These are phyloP conservation scores for Coemansia sp. DNA, from an alignment of 192 early-diverging fungal genomes.

Conservation along the genomic window DNA sequence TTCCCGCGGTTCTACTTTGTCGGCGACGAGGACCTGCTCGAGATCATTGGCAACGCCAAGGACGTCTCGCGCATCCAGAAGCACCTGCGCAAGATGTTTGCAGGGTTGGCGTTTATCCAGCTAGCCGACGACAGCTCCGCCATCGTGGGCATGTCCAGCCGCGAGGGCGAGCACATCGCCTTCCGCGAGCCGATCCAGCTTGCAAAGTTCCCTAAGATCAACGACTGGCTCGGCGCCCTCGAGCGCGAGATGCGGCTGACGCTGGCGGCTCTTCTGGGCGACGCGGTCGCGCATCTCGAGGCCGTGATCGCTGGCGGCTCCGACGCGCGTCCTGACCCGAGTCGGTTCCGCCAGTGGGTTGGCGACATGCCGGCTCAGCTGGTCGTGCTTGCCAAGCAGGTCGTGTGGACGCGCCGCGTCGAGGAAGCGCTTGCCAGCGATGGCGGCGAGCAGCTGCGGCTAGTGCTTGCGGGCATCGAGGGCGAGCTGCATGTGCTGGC, in stretches of 20 bases:
- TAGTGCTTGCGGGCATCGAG: constrained; percentile 61
- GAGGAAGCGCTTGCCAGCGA: constrained; percentile 68
- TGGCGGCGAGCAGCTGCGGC: constrained; percentile 44
- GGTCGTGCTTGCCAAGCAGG: constrained; percentile 86
- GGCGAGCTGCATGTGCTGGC: constrained; percentile 82
- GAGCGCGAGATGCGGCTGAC: constrained; percentile 94
- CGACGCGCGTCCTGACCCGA: constrained; percentile 47
- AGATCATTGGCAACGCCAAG: constrained; percentile 98
- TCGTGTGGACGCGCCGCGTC: constrained; percentile 83
- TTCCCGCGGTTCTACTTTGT: constrained; percentile 99
- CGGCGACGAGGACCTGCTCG: constrained; percentile 99
- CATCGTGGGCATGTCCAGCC: constrained; percentile 83
- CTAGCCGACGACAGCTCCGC: constrained; percentile 72
- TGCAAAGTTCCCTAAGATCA: constrained; percentile 84
- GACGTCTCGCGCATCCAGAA: constrained; percentile 95
- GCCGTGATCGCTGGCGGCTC: constrained; percentile 55
- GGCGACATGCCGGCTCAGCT: constrained; percentile 89
- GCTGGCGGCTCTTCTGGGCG: constrained; percentile 71
- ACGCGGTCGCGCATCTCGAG: constrained; percentile 68
- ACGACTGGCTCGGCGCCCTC: constrained; percentile 93
- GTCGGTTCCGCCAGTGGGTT: constrained; percentile 76
- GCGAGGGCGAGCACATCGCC: constrained; percentile 85
- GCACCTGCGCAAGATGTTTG: constrained; percentile 99
- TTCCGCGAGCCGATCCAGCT: constrained; percentile 79
- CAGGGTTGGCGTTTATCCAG: constrained; percentile 83